Evolutionary conservation across 345 rosid genomes (phyloP), one percentile per base, ranked within the genome.

Genomic region (Trapa incisa): DNA sequence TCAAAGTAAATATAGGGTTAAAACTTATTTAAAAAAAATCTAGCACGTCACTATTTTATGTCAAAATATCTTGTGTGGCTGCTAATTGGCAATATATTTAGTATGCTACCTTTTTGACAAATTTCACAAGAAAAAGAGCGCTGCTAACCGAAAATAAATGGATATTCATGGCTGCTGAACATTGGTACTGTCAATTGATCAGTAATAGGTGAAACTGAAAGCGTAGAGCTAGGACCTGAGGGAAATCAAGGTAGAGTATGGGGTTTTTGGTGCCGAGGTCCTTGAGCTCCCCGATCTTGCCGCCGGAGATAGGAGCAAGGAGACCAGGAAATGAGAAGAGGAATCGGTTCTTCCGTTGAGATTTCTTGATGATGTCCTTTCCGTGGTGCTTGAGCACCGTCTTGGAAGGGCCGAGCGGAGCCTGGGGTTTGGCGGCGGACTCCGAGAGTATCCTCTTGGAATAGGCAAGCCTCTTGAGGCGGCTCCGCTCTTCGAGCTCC

Each of bases 271-370:
- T 78, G 56, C 89, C 88, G 69, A 93, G 71, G 47, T 84, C 78
- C 76, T 84, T 85, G 75, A 93, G 92, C 68, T 85, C 97, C 63
- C 86, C 98, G 71, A 93, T 88, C 76, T 84, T 84, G 56, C 97
- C 97, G 61, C 86, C 92, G 48, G 78, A 76, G 62, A 80, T 9
- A 4, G 95, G 95, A 60, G 82, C 89, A 9, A 88, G 72, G 12
- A 86, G 89, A 37, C 87, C 91, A 0, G 97, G 97, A 70, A 92
- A 86, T 8, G 97, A 86, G 78, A 84, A 86, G 65, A 84, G 85
- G 78, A 69, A 89, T 6, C 83, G 84, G 67, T 79, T 89, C 83
- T 85, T 92, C 67, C 97, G 81, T 75, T 85, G 91, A 1, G 97
- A 88, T 65, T 89, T 92, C 71, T 86, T 78, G 70, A 88, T 67